Evolutionary conservation across 1,284 basidiomycete genomes (phyloP).

Genomic region (Sphaerobolus stellatus): DNA sequence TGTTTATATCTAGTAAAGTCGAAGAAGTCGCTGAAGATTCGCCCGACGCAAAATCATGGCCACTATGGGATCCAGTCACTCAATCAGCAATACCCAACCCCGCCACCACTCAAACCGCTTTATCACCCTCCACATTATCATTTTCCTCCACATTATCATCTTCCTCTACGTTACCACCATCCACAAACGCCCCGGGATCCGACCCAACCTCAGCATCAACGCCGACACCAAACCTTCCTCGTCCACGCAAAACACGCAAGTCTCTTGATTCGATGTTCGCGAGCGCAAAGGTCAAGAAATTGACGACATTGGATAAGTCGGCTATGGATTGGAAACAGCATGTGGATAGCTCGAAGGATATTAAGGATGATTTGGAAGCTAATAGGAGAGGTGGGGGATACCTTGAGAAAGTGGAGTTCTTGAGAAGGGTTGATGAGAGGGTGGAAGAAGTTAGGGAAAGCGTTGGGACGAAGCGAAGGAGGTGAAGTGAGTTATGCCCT

Average conservation of each 20-base stretch:
- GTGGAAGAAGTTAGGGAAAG: conserved; percentile 63
- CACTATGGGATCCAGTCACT: conserved; percentile 45
- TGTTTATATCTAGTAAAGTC: conserved; percentile 51
- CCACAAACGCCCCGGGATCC: conserved; percentile 15
- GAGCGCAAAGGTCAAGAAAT: conserved; percentile 58
- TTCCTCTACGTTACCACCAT: conserved; percentile 14
- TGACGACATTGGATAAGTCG: conserved; percentile 79
- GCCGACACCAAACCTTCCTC: conserved; percentile 31
- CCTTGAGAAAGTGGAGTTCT: conserved; percentile 78
- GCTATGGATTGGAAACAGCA: conserved; percentile 80
- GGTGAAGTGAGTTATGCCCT: too few relatives aligned
- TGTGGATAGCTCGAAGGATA: conserved; percentile 42
- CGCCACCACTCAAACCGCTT: too few relatives aligned
- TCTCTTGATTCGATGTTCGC: conserved; percentile 14
- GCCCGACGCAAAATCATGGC: conserved; percentile 72
- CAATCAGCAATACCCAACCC: too few relatives aligned
- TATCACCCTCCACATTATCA: conserved; percentile 10
- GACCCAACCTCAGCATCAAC: conserved; percentile 19
- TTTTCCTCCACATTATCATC: conserved; percentile 6
- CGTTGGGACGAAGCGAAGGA: conserved; percentile 57
- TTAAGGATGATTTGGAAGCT: conserved; percentile 67
- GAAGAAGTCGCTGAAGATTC: conserved; percentile 70
- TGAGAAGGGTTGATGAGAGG: conserved; percentile 69
- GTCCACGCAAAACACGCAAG: conserved; percentile 51
- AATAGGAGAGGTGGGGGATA: conserved; percentile 73